A percentile compares a stretch with the other conserved stretches of the same genome.
Conservation (phyloP, 768 basidiomycete species). For the Plicaturopsis crispa region DNA sequence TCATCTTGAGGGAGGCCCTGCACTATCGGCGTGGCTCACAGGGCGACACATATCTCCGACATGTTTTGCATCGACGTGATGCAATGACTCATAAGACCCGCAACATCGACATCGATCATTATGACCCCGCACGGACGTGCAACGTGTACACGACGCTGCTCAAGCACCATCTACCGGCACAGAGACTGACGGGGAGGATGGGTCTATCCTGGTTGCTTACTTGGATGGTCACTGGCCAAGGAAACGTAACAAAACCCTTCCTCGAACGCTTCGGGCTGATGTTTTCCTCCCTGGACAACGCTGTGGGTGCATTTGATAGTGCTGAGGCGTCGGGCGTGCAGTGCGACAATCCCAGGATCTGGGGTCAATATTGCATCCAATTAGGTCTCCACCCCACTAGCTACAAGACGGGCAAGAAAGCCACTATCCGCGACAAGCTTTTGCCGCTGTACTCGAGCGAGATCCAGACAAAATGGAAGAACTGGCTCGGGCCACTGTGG, state of each 20-base stretch:
- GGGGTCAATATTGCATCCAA: conserved; percentile 4
- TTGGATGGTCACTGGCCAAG: conserved; percentile 9
- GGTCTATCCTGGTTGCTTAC: conserved; percentile 7
- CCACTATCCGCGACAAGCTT: no score
- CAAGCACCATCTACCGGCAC: neutral
- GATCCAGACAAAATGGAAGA: no score
- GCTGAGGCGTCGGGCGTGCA: neutral
- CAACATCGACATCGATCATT: conserved; percentile 5
- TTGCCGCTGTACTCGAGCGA: no score
- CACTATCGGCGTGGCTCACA: neutral
- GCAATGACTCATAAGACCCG: neutral
- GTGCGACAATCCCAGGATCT: neutral
- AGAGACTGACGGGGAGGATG: neutral
- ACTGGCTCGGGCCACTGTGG: no score
- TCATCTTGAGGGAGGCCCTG: conserved; percentile 1
- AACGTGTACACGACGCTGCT: neutral
- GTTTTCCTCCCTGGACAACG: neutral
- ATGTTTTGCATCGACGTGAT: neutral
- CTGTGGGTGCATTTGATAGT: neutral
- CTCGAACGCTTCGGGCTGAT: neutral
- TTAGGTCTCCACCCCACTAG: neutral
- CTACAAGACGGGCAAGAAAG: no score
- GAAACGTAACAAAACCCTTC: conserved; percentile 5
- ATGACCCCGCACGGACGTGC: conserved; percentile 3
- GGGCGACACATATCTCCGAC: neutral